Percentiles rank a stretch among this genome's conserved stretches.
Conservation (phyloP, 768 basidiomycete species). For the Hygrocybe punicea region DNA sequence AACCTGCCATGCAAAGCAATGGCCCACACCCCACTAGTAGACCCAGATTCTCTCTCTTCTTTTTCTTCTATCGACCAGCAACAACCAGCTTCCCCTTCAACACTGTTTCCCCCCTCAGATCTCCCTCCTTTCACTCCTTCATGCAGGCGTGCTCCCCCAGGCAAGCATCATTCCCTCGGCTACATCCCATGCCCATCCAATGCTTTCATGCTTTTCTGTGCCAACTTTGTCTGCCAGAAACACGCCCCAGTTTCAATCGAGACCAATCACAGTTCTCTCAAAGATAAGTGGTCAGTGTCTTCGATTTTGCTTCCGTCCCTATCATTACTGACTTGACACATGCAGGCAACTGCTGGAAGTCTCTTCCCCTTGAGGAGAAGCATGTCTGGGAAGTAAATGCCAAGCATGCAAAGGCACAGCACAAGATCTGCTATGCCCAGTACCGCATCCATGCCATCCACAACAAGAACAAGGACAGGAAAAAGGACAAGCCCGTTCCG, state of each 20-base stretch:
- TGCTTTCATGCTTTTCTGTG: conserved; percentile 84
- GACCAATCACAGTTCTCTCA: conserved; percentile 71
- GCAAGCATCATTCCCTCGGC: conserved; percentile 55
- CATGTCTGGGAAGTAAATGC: conserved; percentile 70
- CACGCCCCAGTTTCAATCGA: conserved; percentile 77
- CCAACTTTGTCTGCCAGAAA: conserved; percentile 74
- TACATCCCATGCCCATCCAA: conserved; percentile 83
- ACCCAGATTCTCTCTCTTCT: conserved; percentile 22
- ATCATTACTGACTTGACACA: background rate
- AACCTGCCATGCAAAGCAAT: too few species aligned
- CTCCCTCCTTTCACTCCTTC: conserved; percentile 37
- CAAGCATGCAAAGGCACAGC: conserved; percentile 69
- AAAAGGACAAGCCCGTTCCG: conserved; percentile 36
- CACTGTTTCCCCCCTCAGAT: conserved; percentile 56
- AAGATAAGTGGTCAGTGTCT: conserved; percentile 62
- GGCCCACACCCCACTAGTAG: too few species aligned
- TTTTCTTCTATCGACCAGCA: conserved; percentile 26
- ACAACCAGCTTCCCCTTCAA: conserved; percentile 26
- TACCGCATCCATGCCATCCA: conserved; percentile 57
- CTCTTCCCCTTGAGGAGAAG: conserved; percentile 68
- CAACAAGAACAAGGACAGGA: conserved; percentile 47
- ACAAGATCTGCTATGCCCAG: conserved; percentile 65
- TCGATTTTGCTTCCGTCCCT: conserved; percentile 22
- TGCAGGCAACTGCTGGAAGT: conserved; percentile 70
- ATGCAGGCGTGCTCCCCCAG: conserved; percentile 52